Evolutionary conservation across 2,329 filamentous ascomycete genomes (phyloP), one percentile per base, ranked within the genome.

Genomic region (Talaromyces sp.): DNA sequence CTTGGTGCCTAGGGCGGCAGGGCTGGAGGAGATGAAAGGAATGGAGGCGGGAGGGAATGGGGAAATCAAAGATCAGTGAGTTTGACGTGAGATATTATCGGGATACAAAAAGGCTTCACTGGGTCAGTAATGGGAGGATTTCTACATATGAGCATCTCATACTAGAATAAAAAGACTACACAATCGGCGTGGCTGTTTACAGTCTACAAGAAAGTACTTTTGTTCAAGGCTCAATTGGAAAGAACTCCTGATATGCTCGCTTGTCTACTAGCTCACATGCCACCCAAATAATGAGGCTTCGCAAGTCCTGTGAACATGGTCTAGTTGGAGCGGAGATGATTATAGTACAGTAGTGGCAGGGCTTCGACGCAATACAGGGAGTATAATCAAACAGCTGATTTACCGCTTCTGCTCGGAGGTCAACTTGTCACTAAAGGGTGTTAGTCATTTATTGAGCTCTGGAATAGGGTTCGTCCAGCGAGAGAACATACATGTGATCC

Each of bases 401-500:
- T 49, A 49, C 3, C 47, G 47, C 24, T 76, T 88, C 19, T 52
- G 83, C 45, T 85, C 79, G 76, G 83, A 87, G 74, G 88, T 90
- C 67, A 94, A 80, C 61, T 91, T 86, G 66, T 94, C 86, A 70
- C 90, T 94, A 67, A 30, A 48, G 9, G 14, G 16, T 16, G 47
- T 65, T 41, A 65, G 61, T n/a, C 7, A 32, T 13, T 17, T 11
- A 37, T 11, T 11, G 17, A 16, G 20, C 37, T 20, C 14, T 33
- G 27, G 19, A 16, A 9, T n/a, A 27, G 8, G 22, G 10, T 30
- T 10, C 14, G 3, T 3, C 17, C n/a, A 39, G 43, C 17, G 17
- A 35, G 16, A 20, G 14, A 16, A 17, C 32, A 37, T 77, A 94
- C 90, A 96, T 91, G 82, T 95, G 89, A 69, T 88, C 83, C 67